Conservation (phyloP, 176 grass and related monocot species). For the Dactylis glomerata region DNA sequence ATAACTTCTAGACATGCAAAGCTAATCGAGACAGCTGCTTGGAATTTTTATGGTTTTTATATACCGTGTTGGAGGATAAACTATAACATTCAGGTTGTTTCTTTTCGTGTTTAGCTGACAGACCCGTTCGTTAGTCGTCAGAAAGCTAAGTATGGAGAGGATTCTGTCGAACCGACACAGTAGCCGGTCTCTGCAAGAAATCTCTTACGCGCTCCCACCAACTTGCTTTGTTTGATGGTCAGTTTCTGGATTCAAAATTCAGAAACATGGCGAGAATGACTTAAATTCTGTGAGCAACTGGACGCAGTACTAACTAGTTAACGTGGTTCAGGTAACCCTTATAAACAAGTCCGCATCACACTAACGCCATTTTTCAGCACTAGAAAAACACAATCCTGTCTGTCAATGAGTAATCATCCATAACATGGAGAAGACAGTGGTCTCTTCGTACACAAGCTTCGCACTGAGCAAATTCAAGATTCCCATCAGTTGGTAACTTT, state of each 20-base stretch:
- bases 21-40: not conserved
- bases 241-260: not conserved
- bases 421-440: conserved; percentile 20
- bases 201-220: not conserved
- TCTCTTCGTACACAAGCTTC: conserved; percentile 20
- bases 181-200: not conserved
- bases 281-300: not conserved
- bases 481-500: not conserved
- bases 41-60: not conserved
- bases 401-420: not conserved
- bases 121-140: not conserved
- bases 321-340: not conserved
- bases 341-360: not conserved
- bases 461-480: not conserved
- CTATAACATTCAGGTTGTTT: not conserved
- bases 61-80: conserved; percentile 12
- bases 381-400: not conserved
- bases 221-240: not conserved
- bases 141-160: not conserved
- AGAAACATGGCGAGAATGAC: not conserved
- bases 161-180: not conserved
- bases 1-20: not conserved
- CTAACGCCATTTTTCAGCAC: not conserved
- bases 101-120: conserved; percentile 25
- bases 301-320: not conserved